These are phyloP conservation scores for Corymbia citriodora DNA, from an alignment of 441 rosid genomes.

Conservation along the genomic window DNA sequence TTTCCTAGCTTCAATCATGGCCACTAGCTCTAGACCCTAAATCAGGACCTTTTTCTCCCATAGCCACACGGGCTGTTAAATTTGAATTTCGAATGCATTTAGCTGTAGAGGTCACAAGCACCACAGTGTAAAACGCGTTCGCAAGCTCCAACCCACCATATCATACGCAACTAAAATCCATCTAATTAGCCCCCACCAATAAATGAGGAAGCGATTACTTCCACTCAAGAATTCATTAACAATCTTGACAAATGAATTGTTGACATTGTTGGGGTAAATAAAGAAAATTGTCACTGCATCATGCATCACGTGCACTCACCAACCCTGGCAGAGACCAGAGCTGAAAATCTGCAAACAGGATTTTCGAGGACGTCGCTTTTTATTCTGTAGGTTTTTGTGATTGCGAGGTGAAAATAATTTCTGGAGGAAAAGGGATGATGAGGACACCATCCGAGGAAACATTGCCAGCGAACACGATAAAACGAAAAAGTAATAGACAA, in stretches of 20 bases:
- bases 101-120: neutral
- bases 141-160: neutral
- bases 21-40: neutral
- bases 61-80: neutral
- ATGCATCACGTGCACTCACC: neutral
- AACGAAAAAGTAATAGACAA: neutral
- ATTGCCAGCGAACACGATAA: neutral
- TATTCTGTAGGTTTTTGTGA: neutral
- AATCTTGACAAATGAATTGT: neutral
- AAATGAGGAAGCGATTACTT: neutral
- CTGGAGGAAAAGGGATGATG: neutral
- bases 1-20: neutral
- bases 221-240: neutral
- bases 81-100: neutral
- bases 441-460: conserved; percentile 4
- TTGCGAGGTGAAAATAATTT: neutral
- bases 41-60: neutral
- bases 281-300: conserved; percentile 1
- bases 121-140: neutral
- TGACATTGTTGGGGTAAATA: neutral
- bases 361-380: neutral
- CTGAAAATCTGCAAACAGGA: conserved; percentile 1
- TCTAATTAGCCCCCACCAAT: neutral
- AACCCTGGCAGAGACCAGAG: neutral
- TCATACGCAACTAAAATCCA: neutral